Evolutionary conservation across 139 green algal genomes (phyloP).

Genomic region (Chlamydomonas incerta): DNA sequence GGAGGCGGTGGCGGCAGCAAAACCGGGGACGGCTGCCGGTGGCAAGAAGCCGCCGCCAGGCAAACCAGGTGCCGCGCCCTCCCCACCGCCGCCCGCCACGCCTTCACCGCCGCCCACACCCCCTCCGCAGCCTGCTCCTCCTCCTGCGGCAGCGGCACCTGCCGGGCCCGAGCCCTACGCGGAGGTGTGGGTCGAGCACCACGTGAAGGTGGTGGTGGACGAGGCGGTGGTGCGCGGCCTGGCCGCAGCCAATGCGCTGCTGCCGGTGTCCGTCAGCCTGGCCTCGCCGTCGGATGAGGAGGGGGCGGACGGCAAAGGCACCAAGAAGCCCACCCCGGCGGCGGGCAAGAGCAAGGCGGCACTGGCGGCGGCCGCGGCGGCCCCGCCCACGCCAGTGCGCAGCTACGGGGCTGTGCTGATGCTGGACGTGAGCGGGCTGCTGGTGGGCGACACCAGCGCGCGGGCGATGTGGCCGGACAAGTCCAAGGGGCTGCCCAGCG

Average conservation of each 20-base stretch:
- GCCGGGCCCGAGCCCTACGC: background rate
- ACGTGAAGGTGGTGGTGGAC: slow-evolving; percentile 44
- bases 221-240: slow-evolving; percentile 43
- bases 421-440: slow-evolving; percentile 42
- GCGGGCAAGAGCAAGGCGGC: background rate
- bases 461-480: slow-evolving; percentile 20
- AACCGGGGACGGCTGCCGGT: too few species aligned
- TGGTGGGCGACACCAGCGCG: slow-evolving; percentile 44
- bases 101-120: too few species aligned
- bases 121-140: background rate
- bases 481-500: slow-evolving; percentile 22
- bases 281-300: slow-evolving; percentile 6
- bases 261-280: slow-evolving; percentile 37
- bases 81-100: too few species aligned
- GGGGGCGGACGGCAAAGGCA: background rate
- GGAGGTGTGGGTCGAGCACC: slow-evolving; percentile 29
- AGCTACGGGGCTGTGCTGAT: slow-evolving; percentile 21
- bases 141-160: background rate
- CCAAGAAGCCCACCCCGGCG: background rate
- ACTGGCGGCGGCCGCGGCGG: background rate
- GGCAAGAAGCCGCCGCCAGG: too few species aligned
- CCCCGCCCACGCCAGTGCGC: slow-evolving; percentile 2
- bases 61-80: too few species aligned
- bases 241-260: slow-evolving; percentile 32
- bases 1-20: background rate